phyloP scores from a whole-genome alignment of 768 basidiomycete genomes.

The Polyporus arcularius region DNA sequence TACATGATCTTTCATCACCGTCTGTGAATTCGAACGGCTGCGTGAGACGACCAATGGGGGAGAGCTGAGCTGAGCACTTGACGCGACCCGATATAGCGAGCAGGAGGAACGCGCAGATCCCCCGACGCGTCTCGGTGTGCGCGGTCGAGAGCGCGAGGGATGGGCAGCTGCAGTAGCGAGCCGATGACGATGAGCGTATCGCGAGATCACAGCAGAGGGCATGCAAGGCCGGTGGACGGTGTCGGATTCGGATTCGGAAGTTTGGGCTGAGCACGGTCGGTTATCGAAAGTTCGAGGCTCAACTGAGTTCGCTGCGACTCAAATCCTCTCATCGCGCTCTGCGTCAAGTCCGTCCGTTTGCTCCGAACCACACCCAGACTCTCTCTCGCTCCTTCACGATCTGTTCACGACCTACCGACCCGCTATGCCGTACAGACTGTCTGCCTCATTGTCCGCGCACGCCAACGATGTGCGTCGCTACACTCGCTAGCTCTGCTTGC shows the following conservation, averaged over 20 bases:
- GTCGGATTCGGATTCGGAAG: not conserved
- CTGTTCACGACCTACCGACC: slow-evolving; percentile 9
- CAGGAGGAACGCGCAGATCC: not conserved
- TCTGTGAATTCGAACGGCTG: too few relatives aligned
- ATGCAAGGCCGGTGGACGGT: too few relatives aligned
- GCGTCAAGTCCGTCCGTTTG: slow-evolving; percentile 10
- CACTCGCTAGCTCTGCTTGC: slow-evolving; percentile 4
- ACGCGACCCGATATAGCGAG: too few relatives aligned
- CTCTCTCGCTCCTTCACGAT: slow-evolving; percentile 21
- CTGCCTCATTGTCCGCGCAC: slow-evolving; percentile 70
- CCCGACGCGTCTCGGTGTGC: not conserved
- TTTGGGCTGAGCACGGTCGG: slow-evolving; percentile 13
- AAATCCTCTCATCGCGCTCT: slow-evolving; percentile 13
- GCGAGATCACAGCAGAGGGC: not conserved
- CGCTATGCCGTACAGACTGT: slow-evolving; percentile 74
- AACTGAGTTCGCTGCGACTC: slow-evolving; percentile 18
- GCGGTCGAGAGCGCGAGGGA: not conserved
- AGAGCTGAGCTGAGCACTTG: too few relatives aligned
- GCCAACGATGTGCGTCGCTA: slow-evolving; percentile 65
- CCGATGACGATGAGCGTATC: not conserved
- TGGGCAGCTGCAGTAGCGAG: too few relatives aligned
- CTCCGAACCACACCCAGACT: slow-evolving; percentile 17
- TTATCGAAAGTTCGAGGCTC: slow-evolving; percentile 24
- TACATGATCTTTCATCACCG: not conserved
- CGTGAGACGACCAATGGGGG: not conserved